phyloP scores from a whole-genome alignment of 2,329 filamentous ascomycete genomes.

The Pseudonectria buxi region DNA sequence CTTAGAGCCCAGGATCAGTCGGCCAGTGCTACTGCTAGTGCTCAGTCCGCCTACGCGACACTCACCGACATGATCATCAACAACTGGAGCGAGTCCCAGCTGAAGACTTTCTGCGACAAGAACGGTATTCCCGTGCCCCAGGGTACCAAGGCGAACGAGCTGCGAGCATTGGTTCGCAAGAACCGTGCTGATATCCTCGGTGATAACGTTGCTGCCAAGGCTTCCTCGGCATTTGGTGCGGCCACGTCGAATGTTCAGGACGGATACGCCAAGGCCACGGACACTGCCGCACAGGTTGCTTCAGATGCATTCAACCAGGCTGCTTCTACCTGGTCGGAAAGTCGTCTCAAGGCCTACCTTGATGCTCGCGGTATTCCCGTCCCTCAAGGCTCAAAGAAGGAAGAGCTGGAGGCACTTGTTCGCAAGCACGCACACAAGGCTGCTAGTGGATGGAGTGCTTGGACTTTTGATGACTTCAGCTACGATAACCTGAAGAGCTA shows the following conservation, averaged over 20 bases:
- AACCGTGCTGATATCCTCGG: constrained; percentile 67
- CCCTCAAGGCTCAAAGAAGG: constrained; percentile 62
- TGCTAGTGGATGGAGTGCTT: constrained; percentile 59
- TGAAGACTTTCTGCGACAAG: constrained; percentile 92
- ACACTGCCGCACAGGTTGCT: constrained; percentile 54
- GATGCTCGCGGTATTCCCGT: constrained; percentile 71
- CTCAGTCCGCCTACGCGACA: constrained; percentile 63
- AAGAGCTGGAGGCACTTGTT: constrained; percentile 69
- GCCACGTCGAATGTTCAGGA: constrained; percentile 72
- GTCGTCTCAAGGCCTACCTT: constrained; percentile 69
- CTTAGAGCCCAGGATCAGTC: constrained; percentile 58
- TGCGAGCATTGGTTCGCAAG: constrained; percentile 84
- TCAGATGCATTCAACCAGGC: constrained; percentile 62
- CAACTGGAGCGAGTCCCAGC: constrained; percentile 78
- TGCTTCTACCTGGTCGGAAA: constrained; percentile 63
- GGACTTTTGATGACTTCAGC: constrained; percentile 75
- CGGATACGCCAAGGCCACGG: constrained; percentile 68
- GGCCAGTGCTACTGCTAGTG: constrained; percentile 55
- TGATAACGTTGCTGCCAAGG: constrained; percentile 53
- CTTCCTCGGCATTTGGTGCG: constrained; percentile 58
- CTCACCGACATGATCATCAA: constrained; percentile 81
- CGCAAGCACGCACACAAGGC: constrained; percentile 67
- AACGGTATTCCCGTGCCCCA: constrained; percentile 83
- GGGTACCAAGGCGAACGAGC: constrained; percentile 82
- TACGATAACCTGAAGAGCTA: constrained; percentile 61